Conservation (phyloP, 1,139 yeast genomes). For the Kluyveromyces sp. region DNA sequence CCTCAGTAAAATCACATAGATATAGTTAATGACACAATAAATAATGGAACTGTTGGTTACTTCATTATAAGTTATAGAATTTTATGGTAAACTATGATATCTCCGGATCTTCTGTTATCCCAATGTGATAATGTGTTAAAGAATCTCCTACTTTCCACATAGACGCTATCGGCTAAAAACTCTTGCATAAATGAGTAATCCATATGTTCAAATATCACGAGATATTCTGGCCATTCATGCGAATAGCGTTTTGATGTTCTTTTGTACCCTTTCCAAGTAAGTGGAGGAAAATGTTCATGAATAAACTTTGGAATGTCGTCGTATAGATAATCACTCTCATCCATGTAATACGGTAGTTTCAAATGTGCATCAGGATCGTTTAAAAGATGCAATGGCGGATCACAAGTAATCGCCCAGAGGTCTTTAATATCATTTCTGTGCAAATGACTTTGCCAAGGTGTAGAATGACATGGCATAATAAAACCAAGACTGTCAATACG, state of each 20-base stretch:
- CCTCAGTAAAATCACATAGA: no score
- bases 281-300: slow-evolving; percentile 36
- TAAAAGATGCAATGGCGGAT: slow-evolving; percentile 61
- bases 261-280: slow-evolving; percentile 18
- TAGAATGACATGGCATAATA: slow-evolving; percentile 92
- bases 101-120: slow-evolving; percentile 77
- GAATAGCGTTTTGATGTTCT: slow-evolving; percentile 26
- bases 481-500: slow-evolving; percentile 56
- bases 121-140: slow-evolving; percentile 84
- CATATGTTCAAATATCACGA: slow-evolving; percentile 65
- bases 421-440: slow-evolving; percentile 46
- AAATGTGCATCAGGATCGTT: slow-evolving; percentile 23
- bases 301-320: slow-evolving; percentile 54
- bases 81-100: slow-evolving; percentile 49
- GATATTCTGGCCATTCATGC: slow-evolving; percentile 61
- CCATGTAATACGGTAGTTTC: slow-evolving; percentile 47
- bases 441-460: slow-evolving; percentile 87
- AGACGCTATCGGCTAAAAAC: slow-evolving; percentile 37
- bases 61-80: slow-evolving; percentile 5
- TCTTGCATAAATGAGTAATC: slow-evolving; percentile 36
- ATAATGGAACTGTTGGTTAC: not conserved
- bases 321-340: slow-evolving; percentile 81
- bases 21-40: no score
- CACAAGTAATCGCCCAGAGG: slow-evolving; percentile 81
- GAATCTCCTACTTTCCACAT: slow-evolving; percentile 43